phyloP scores from a whole-genome alignment of 75 land plant species.

The Cupressus sempervirens region DNA sequence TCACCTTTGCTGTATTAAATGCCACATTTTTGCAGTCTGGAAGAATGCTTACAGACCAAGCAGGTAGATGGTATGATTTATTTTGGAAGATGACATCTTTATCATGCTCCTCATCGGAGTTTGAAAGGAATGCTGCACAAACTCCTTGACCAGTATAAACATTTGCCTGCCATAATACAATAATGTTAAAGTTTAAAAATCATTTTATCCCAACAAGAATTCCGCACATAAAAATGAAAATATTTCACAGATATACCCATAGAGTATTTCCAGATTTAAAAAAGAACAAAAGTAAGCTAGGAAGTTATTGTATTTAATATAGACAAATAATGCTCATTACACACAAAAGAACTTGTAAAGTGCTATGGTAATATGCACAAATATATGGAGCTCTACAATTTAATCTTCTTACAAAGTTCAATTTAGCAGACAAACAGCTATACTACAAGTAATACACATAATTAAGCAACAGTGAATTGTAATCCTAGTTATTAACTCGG shows the following conservation, averaged over 20 bases:
- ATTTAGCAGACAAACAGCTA: neutral
- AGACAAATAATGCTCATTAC: neutral
- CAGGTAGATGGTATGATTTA: slow-evolving; percentile 59
- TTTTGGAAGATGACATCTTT: slow-evolving; percentile 39
- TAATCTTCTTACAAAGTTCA: neutral
- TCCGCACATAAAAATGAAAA: neutral
- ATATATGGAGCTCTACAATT: neutral
- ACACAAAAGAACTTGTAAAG: neutral
- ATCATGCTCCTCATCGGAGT: slow-evolving; percentile 55
- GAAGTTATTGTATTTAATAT: neutral
- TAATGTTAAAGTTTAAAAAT: neutral
- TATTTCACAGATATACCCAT: neutral
- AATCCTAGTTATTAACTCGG: neutral
- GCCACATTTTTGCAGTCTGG: slow-evolving; percentile 81
- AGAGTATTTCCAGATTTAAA: neutral
- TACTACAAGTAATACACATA: neutral
- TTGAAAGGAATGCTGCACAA: slow-evolving; percentile 76
- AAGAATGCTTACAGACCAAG: slow-evolving; percentile 91
- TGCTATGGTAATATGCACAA: neutral
- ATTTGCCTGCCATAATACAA: slow-evolving; percentile 50
- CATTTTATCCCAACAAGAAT: neutral
- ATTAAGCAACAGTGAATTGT: neutral
- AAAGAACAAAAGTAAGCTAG: neutral
- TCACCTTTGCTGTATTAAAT: slow-evolving; percentile 80
- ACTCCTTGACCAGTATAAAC: slow-evolving; percentile 43